phyloP scores from a whole-genome alignment of 2,329 filamentous ascomycete genomes.

The Thielaviopsis punctulata region DNA sequence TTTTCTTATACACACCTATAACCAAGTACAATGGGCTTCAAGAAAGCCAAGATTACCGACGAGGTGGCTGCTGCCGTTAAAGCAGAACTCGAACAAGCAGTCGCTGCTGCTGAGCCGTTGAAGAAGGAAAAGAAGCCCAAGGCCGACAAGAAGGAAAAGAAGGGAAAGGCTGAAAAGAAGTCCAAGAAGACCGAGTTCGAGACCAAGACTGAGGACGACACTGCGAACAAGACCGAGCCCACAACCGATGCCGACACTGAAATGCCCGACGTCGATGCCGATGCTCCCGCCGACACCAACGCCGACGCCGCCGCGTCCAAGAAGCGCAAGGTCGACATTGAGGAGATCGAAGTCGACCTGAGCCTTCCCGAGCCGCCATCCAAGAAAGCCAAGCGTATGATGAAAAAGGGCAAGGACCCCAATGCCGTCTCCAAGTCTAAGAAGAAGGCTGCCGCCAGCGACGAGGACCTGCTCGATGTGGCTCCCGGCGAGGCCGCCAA shows the following conservation, averaged over 20 bases:
- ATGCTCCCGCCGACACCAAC: neutral
- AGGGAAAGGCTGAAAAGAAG: neutral
- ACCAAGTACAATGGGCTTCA: neutral
- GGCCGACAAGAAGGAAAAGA: neutral
- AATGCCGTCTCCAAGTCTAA: conserved; percentile 23
- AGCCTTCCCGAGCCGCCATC: conserved; percentile 82
- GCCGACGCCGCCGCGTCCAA: conserved; percentile 23
- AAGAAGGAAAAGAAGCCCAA: conserved; percentile 2
- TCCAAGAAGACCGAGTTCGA: conserved; percentile 1
- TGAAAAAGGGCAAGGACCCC: conserved; percentile 64
- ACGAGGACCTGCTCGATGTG: conserved; percentile 15
- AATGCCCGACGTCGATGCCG: neutral
- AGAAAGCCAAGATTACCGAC: conserved; percentile 1
- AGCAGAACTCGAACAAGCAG: conserved; percentile 1
- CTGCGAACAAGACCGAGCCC: neutral
- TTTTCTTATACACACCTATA: neutral
- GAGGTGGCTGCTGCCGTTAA: conserved; percentile 3
- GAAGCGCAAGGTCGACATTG: conserved; percentile 55
- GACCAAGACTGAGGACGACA: neutral
- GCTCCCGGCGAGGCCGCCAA: conserved; percentile 8
- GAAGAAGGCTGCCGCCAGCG: conserved; percentile 22
- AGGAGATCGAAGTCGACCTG: conserved; percentile 80
- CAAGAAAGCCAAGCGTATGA: conserved; percentile 75
- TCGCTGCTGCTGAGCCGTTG: neutral
- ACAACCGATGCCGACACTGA: neutral